Conservation (phyloP, 441 rosid species). For the Euphorbia celastroides region DNA sequence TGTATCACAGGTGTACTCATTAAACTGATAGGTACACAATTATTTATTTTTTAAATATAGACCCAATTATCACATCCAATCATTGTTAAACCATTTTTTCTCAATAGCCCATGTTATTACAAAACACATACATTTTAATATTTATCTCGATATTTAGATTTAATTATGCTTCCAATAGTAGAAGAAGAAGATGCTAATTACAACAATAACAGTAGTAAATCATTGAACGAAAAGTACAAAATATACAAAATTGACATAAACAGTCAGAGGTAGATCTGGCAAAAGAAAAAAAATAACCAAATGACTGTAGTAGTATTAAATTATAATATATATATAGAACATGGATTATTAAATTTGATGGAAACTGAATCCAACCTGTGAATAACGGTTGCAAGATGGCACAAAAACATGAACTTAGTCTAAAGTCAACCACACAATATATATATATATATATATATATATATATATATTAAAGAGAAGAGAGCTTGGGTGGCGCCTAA, state of each 20-base stretch:
- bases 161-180: neutral
- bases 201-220: neutral
- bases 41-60: neutral
- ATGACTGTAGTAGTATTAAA: too few relatives aligned
- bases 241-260: too few relatives aligned
- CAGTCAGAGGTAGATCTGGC: too few relatives aligned
- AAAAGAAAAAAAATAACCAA: too few relatives aligned
- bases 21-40: neutral
- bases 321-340: too few relatives aligned
- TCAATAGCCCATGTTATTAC: neutral
- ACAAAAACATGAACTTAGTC: neutral
- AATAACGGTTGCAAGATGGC: conserved; percentile 6
- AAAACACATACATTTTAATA: too few relatives aligned
- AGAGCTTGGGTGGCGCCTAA: too few relatives aligned
- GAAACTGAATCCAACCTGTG: conserved; percentile 4
- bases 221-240: too few relatives aligned
- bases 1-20: neutral
- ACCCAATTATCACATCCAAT: neutral
- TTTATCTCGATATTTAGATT: too few relatives aligned
- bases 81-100: neutral
- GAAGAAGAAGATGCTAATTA: neutral
- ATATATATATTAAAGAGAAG: neutral
- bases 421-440: conserved; percentile 1
- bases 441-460: neutral
- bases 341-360: too few relatives aligned